Conservation (phyloP, 169 alveolate species). For the Cryptosporidium sp. region DNA sequence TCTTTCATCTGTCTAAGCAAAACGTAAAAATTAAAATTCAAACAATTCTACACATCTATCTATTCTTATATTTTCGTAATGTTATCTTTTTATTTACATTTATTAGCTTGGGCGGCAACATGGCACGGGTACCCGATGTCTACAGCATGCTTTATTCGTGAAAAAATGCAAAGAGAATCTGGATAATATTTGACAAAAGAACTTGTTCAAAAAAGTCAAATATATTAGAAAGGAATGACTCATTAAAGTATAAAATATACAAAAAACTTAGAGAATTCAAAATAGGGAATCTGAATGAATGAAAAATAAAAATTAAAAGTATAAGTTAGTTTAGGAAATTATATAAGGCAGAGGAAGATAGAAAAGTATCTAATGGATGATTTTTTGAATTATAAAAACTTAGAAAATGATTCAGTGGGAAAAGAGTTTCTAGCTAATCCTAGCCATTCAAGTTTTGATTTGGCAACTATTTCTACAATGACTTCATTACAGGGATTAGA, state of each 20-base stretch:
- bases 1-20: background rate
- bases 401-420: slow-evolving; percentile 12
- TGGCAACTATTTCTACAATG: slow-evolving; percentile 49
- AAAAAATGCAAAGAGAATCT: slow-evolving; percentile 18
- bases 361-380: slow-evolving; percentile 19
- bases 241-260: background rate
- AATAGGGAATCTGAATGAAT: background rate
- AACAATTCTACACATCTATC: background rate
- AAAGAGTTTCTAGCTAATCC: background rate
- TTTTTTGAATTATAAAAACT: background rate
- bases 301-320: background rate
- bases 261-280: background rate
- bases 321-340: background rate
- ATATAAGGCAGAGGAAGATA: background rate
- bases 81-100: background rate
- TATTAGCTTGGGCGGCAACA: background rate
- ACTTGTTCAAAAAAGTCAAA: background rate
- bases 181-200: slow-evolving; percentile 8
- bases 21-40: background rate
- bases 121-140: slow-evolving; percentile 5
- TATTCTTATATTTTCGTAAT: background rate
- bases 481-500: slow-evolving; percentile 48
- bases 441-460: slow-evolving; percentile 4
- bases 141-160: background rate
- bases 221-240: background rate